Conservation (phyloP, 129 eudicot genomes). For the Erigeron canadensis region DNA sequence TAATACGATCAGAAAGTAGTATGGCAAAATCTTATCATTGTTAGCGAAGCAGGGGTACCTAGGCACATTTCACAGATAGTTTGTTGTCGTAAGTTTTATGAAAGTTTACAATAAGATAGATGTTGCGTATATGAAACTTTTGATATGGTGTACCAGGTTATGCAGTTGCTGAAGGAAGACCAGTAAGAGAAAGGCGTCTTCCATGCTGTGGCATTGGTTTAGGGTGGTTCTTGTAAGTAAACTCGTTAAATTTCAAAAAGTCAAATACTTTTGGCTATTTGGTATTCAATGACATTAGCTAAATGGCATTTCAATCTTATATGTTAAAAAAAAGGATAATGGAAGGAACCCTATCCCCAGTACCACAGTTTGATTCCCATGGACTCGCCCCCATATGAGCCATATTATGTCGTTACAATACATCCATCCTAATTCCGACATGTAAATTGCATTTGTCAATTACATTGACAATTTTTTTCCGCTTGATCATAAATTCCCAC, state of each 20-base stretch:
- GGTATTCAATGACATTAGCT: neutral
- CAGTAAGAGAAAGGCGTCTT: conserved; percentile 75
- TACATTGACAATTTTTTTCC: neutral
- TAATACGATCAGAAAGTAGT: neutral
- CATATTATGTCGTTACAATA: no score
- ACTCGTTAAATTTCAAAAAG: neutral
- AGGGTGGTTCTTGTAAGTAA: conserved; percentile 81
- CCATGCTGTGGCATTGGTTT: conserved; percentile 90
- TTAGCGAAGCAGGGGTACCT: no score
- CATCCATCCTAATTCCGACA: no score
- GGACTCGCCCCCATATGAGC: no score
- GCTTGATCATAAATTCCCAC: conserved; percentile 1
- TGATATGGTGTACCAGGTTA: conserved; percentile 47
- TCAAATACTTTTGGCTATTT: neutral
- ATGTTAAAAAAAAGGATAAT: no score
- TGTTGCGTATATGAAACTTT: no score
- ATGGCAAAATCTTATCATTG: neutral
- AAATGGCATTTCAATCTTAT: neutral
- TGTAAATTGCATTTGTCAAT: no score
- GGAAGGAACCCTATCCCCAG: no score
- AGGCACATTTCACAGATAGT: no score
- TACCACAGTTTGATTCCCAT: no score
- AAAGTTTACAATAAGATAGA: neutral
- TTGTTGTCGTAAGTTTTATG: neutral
- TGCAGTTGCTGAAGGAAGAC: conserved; percentile 87